Base-by-base conservation (phyloP, 2,329 filamentous ascomycete species). In the Periconia macrospinosa region DNA sequence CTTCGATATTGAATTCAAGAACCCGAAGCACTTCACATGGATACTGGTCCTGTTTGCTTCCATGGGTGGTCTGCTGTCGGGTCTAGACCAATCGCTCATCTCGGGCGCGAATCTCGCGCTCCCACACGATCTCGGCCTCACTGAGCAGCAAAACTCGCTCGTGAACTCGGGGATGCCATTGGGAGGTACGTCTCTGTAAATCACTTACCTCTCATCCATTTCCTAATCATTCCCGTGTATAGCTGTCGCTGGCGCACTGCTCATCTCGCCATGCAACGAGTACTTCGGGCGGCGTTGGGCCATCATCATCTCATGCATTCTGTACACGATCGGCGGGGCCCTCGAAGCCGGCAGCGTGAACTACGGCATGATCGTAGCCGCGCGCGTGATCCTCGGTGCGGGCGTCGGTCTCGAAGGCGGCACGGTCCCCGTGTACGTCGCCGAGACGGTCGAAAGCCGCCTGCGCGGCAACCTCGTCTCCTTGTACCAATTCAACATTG, bases 401-500 rank as follows among this genome's bases (percentile, higher is more conserved):
- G 88, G 87, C 61, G 86, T 91, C 48, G 88, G 88, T 73, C 79
- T 90, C 1, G 88, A 90, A 67, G 87, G 87, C 47, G 88, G 88
- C 68, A 90, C 87, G 0, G 87, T 90, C 5, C 87, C 87, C 0
- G 85, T 90, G 50, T 91, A 91, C 58, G 87, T 91, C 30, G 87
- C 88, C 1, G 88, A 91, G 71, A 87, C 85, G 0, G 87, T 90
- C 42, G 86, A 88, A 62, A 79, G 84, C 30, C 81, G 79, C 54
- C 79, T 89, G 20, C 83, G 88, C 62, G 88, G 88, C 60, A 90
- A 90, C 69, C 74, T 91, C 47, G 88, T 91, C 1, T 89, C 86
- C 0, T 76, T 90, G 0, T 91, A 90, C 69, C 88, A 91, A 67
- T 84, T 90, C 73, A 90, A 88, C 73, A 91, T 91, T 63, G 88